Evolutionary conservation across 805 yeast genomes (phyloP), one percentile per base, ranked within the genome.

Genomic region (Starmerella sp.): DNA sequence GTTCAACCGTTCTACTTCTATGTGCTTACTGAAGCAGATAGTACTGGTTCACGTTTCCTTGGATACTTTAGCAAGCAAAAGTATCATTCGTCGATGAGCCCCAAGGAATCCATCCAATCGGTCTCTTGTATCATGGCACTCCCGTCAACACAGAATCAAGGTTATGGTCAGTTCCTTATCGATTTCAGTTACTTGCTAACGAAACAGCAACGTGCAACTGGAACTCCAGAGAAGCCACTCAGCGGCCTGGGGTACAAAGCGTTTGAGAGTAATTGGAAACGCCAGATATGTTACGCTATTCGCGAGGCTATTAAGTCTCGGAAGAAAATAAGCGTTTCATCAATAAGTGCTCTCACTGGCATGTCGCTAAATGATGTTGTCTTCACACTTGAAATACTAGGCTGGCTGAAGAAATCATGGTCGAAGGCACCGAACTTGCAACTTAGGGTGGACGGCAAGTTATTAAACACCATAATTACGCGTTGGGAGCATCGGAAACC

Each of bases 1-100:
- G 97, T 91, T 45, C 96, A 93, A 67, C 96, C 97, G 1, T 91
- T 91, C 63, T 78, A 85, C 66, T 93, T 93, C 66, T 93, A 91
- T 69, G 81, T 90, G 1, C 69, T 93, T 46, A 85, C 91, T 5
- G 93, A 85, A 60, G 73, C 77, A 44, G 86, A 82, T 62, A 73
- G 64, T 5, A 29, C 48, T 7, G 74, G 73, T 15, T 48, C 56
- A 1, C 42, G 34, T 10, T 85, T 93, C 69, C 90, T 90, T 39
- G 98, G 98, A 0, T 93, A 93, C 68, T 93, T 93, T 66, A 86
- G 95, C 29, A 93, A 93, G 64, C 96, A 90, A 63, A 83, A 83
- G 62, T 53, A 53, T 15, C 48, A 57, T 51, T 36, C 56, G 36
- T 10, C 41, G 28, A 53, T 41, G 47, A 42, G 34, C 11, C 52